These are phyloP conservation scores for Inga laurina DNA, from an alignment of 306 rosid species.

Conservation along the genomic window DNA sequence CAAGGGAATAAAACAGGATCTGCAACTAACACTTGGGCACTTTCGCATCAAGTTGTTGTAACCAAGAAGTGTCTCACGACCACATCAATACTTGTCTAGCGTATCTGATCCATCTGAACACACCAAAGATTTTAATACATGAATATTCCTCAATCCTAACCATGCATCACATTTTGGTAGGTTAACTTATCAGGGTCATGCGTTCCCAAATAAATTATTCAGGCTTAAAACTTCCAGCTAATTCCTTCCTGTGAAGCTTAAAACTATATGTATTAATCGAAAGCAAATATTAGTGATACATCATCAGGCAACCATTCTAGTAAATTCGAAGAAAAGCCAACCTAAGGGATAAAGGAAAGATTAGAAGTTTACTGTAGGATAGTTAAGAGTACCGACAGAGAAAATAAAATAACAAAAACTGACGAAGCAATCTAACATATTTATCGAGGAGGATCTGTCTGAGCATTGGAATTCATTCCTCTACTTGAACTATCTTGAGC, in stretches of 20 bases:
- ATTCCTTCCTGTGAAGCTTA: not conserved
- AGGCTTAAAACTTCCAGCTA: not conserved
- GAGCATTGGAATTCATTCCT: constrained; percentile 17
- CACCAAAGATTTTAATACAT: not conserved
- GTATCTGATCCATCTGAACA: not conserved
- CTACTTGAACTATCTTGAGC: constrained; percentile 38
- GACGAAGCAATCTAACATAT: not conserved
- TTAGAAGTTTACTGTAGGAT: not conserved
- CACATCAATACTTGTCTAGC: not conserved
- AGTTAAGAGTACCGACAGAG: not conserved
- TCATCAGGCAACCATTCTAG: not conserved
- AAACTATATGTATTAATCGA: not conserved
- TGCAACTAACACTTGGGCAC: not conserved
- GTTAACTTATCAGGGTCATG: not conserved
- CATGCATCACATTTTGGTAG: not conserved
- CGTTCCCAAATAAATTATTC: not conserved
- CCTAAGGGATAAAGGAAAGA: not conserved
- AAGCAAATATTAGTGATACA: not conserved
- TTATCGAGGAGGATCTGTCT: constrained; percentile 14
- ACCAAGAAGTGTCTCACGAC: not conserved
- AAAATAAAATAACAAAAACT: not conserved
- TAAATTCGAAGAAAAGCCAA: not conserved
- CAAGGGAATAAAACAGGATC: too few species aligned
- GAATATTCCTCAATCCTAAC: not conserved
- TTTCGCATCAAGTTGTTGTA: not conserved